These are phyloP conservation scores for Mycena vitilis DNA, from an alignment of 768 basidiomycete genomes.

Conservation along the genomic window DNA sequence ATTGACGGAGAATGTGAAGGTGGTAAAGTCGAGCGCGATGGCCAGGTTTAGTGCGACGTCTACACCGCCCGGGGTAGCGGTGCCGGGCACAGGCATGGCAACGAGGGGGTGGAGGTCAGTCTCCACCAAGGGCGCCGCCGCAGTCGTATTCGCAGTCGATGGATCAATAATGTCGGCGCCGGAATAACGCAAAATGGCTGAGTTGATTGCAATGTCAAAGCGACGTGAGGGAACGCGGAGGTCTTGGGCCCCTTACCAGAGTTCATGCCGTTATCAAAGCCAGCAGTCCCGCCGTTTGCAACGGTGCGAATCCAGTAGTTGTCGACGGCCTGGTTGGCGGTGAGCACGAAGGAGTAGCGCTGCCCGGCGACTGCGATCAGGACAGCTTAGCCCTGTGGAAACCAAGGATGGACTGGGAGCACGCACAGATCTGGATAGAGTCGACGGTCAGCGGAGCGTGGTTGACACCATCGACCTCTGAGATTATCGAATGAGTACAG, in stretches of 20 bases:
- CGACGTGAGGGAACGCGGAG: too few species aligned
- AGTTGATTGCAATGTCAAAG: too few species aligned
- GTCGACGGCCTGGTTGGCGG: slow-evolving; percentile 55
- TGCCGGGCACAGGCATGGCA: slow-evolving; percentile 46
- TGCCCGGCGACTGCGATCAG: slow-evolving; percentile 41
- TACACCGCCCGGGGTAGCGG: slow-evolving; percentile 35
- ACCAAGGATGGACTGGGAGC: slow-evolving; percentile 25
- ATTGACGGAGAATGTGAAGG: slow-evolving; percentile 21
- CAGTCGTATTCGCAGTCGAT: slow-evolving; percentile 38
- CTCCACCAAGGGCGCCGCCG: slow-evolving; percentile 54
- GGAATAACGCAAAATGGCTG: slow-evolving; percentile 63
- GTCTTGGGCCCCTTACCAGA: too few species aligned
- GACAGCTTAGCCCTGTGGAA: background rate
- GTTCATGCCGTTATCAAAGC: slow-evolving; percentile 54
- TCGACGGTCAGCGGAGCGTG: slow-evolving; percentile 57
- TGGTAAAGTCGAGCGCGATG: slow-evolving; percentile 22
- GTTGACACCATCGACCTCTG: slow-evolving; percentile 58
- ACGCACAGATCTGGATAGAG: slow-evolving; percentile 54
- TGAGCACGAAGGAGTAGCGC: slow-evolving; percentile 57
- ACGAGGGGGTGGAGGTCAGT: slow-evolving; percentile 48
- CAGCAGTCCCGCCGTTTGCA: slow-evolving; percentile 41
- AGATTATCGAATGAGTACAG: too few species aligned
- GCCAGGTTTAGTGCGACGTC: slow-evolving; percentile 25
- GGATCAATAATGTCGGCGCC: slow-evolving; percentile 48
- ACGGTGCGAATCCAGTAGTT: slow-evolving; percentile 66